These are phyloP conservation scores for Rhynchosporium graminicola DNA, from an alignment of 2,329 filamentous ascomycete species.

Conservation along the genomic window DNA sequence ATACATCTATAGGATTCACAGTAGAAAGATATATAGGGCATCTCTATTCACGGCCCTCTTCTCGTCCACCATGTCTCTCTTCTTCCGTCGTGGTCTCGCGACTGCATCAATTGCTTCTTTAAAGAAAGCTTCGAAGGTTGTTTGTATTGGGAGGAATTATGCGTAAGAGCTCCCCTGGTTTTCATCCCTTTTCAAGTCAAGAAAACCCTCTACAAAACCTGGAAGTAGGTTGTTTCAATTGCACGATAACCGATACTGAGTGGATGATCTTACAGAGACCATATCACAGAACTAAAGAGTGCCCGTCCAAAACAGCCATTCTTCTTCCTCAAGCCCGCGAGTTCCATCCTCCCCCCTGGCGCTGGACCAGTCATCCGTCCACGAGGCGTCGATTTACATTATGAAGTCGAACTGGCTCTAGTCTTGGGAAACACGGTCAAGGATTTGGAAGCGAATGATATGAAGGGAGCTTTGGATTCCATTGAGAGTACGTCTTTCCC, in stretches of 20 bases:
- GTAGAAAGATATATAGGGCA: constrained; percentile 8
- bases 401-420: constrained; percentile 91
- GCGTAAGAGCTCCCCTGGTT: constrained; percentile 60
- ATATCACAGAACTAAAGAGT: constrained; percentile 90
- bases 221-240: neutral
- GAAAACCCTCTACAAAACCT: constrained; percentile 15
- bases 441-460: constrained; percentile 74
- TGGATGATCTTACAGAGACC: constrained; percentile 62
- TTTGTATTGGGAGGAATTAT: constrained; percentile 96
- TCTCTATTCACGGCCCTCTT: constrained; percentile 2
- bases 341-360: constrained; percentile 77
- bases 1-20: constrained; percentile 4
- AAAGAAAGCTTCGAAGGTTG: constrained; percentile 55
- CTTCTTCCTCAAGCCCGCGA: constrained; percentile 96
- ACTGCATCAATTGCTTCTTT: constrained; percentile 46
- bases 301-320: constrained; percentile 90
- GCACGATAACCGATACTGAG: neutral
- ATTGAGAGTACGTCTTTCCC: constrained; percentile 64
- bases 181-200: neutral
- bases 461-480: constrained; percentile 73
- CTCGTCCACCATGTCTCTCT: constrained; percentile 34
- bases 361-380: constrained; percentile 81
- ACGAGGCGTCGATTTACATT: constrained; percentile 82
- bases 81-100: constrained; percentile 37
- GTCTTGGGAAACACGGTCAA: constrained; percentile 80